These are phyloP conservation scores for Cercospora beticola DNA, from an alignment of 2,329 filamentous ascomycete genomes.

Conservation along the genomic window DNA sequence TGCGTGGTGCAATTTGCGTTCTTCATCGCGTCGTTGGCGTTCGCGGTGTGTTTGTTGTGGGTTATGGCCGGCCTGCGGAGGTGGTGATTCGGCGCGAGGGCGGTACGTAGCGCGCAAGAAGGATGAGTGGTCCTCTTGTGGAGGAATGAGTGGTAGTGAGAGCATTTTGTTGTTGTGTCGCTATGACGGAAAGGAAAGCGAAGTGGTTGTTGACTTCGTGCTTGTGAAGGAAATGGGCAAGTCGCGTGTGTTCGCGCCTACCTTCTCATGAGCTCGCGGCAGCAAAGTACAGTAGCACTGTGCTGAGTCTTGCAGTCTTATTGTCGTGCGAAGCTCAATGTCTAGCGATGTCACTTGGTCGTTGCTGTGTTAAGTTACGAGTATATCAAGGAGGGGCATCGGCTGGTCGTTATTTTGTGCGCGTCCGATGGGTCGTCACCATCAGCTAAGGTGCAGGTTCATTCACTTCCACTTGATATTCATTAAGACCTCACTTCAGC, in stretches of 20 bases:
- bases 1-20: conserved; percentile 38
- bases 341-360: too few species aligned
- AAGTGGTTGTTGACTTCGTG: not conserved
- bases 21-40: conserved; percentile 37
- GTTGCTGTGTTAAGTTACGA: too few species aligned
- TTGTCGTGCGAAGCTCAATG: not conserved
- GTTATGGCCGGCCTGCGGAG: conserved; percentile 25
- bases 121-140: conserved; percentile 32
- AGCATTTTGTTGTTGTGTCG: conserved; percentile 26
- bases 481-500: not conserved
- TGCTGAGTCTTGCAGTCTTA: not conserved
- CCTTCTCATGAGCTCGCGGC: not conserved
- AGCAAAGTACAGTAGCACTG: not conserved
- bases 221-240: not conserved
- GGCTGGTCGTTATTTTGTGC: too few species aligned
- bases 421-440: too few species aligned
- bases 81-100: conserved; percentile 33
- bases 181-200: not conserved
- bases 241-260: not conserved
- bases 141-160: conserved; percentile 36
- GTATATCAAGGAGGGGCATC: too few species aligned
- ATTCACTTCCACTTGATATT: not conserved
- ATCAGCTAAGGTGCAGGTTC: too few species aligned
- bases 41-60: conserved; percentile 31
- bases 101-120: conserved; percentile 29